Percentiles rank a stretch among this genome's conserved stretches.
Conservation (phyloP, 2,329 filamentous ascomycete genomes). For the Penicillium sp. region DNA sequence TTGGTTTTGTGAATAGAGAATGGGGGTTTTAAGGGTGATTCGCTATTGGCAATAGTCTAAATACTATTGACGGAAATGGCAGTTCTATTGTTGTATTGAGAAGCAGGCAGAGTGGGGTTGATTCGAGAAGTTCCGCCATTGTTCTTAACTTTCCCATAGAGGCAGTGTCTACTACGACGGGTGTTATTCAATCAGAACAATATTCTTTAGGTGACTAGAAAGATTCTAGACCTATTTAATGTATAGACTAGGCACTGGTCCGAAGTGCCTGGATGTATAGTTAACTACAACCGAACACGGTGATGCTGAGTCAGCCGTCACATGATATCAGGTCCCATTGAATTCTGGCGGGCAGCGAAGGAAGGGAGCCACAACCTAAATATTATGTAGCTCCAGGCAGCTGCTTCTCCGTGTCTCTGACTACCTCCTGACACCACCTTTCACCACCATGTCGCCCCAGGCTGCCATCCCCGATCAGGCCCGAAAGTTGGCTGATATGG, state of each 20-base stretch:
- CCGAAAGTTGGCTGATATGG: not conserved
- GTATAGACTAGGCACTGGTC: too few relatives aligned
- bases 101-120: not conserved
- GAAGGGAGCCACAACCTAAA: conserved; percentile 20
- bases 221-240: too few relatives aligned
- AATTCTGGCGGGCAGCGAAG: conserved; percentile 24
- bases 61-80: too few relatives aligned
- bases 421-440: conserved; percentile 24
- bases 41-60: not conserved
- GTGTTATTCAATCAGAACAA: not conserved
- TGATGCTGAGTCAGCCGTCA: conserved; percentile 22
- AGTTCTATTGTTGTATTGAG: not conserved
- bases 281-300: not conserved
- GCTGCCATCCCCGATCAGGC: not conserved
- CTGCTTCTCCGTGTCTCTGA: conserved; percentile 19
- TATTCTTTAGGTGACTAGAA: too few relatives aligned
- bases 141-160: not conserved
- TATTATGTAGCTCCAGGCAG: conserved; percentile 15
- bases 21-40: not conserved
- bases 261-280: too few relatives aligned
- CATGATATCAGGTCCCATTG: conserved; percentile 27
- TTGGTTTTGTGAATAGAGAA: not conserved
- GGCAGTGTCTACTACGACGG: not conserved
- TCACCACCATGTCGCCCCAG: conserved; percentile 10
- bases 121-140: not conserved